Conservation (phyloP, 2,329 filamentous ascomycete species). For the Phaeosphaeria sp. region DNA sequence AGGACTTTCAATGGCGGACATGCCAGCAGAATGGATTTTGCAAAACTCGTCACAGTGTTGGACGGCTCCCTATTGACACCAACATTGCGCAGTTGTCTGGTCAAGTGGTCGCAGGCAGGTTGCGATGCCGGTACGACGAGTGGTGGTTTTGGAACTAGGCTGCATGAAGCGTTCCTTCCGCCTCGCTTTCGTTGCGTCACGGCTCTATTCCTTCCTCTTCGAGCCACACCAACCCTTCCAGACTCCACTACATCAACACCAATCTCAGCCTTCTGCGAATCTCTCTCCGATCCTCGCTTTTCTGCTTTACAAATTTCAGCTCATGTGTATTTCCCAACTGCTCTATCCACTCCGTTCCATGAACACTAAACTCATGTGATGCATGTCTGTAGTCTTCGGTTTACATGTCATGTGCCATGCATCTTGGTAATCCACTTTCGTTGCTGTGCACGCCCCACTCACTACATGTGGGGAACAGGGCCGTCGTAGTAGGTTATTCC, state of each 20-base stretch:
- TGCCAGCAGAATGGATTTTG: slow-evolving; percentile 11
- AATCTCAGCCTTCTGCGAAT: neutral
- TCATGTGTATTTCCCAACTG: neutral
- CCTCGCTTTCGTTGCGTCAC: neutral
- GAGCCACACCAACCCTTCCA: neutral
- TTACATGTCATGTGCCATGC: neutral
- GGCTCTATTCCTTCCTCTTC: neutral
- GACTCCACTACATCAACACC: neutral
- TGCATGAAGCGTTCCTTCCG: slow-evolving; percentile 4
- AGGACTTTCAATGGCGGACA: slow-evolving; percentile 36
- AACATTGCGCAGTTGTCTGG: neutral
- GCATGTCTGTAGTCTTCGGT: too few relatives aligned
- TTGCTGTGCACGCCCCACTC: neutral
- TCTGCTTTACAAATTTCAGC: neutral
- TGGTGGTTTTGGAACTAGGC: slow-evolving; percentile 1
- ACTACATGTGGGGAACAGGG: neutral
- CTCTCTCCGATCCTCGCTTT: neutral
- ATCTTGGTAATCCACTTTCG: neutral
- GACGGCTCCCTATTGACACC: slow-evolving; percentile 2
- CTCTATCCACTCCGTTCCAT: neutral
- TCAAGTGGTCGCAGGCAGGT: neutral
- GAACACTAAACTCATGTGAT: too few relatives aligned
- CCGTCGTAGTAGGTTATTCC: neutral
- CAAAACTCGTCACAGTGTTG: neutral
- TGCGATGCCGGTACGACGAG: slow-evolving; percentile 4